Base-by-base conservation (phyloP, 2,329 filamentous ascomycete genomes). In the Botrytis elliptica region DNA sequence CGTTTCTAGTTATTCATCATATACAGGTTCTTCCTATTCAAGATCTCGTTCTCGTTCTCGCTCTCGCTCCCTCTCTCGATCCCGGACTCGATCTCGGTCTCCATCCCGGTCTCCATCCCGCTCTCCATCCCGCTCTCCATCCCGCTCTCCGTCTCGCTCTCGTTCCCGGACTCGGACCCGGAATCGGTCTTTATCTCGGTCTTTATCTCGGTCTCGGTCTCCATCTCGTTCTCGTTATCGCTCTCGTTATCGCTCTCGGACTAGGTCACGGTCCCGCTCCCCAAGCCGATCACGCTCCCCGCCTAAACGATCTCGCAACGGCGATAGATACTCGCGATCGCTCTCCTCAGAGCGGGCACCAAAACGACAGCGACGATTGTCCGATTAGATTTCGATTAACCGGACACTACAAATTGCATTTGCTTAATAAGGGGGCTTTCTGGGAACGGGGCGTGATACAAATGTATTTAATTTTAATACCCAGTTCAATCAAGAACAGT, bases 1-100 rank as follows among this genome's bases (percentile, higher is more conserved):
- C 0, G 89, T 90, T 16, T 94, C 91, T 14, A 94, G 92, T 83
- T 95, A 94, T 80, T 94, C 91, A 0, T 94, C 92, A 33, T 93
- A 93, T 80, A 88, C 88, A 0, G 86, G 87, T 63, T 90, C 88
- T 9, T 89, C 87, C 20, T 89, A 89, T 81, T 90, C 87, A 5
- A 84, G 81, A 64, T 82, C 81, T 38, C 77, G 74, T 73, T 67
- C 64, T 22, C 64, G 44, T 55, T 72, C 71, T 52, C 77, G 74
- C n/a, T 52, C 64, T 40, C 64, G 73, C 68, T 71, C 71, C 42
- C 76, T 71, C 63, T 63, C 29, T 73, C 18, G 65, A 29, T 73
- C 60, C 33, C 73, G 46, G 33, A 63, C 69, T 44, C 20, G 63
- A 59, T 78, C 78, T 14, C 52, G n/a, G 6, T 55, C 49, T 29